A percentile compares a stretch with the other conserved stretches of the same genome.
Conservation (phyloP, 257 asterid genomes). For the Solanum microdontum region DNA sequence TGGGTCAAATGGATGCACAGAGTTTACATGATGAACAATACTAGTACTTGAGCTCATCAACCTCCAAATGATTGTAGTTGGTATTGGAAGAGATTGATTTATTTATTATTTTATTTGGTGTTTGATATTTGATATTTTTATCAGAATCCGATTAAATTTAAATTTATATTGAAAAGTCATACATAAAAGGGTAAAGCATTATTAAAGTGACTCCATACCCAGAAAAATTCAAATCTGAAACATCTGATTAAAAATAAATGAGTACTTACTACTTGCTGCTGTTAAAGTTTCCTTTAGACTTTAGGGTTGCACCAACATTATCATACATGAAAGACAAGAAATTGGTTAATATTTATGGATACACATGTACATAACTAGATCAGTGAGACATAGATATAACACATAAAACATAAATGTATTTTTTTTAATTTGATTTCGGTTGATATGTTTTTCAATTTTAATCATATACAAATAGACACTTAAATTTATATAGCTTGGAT, state of each 20-base stretch:
- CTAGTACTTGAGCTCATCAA: not conserved
- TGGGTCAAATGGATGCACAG: not conserved
- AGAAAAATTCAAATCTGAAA: accelerated
- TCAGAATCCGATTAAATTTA: no score
- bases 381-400: not conserved
- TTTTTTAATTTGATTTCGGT: no score
- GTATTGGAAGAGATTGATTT: not conserved
- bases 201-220: accelerated
- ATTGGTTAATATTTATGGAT: not conserved
- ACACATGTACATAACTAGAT: not conserved
- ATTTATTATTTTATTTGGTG: not conserved
- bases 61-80: not conserved
- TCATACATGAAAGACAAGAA: not conserved
- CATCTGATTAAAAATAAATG: accelerated
- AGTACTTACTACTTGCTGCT: not conserved
- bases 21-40: not conserved
- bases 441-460: no score
- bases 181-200: no score
- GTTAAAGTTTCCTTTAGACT: not conserved
- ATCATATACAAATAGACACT: not conserved
- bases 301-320: not conserved
- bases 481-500: not conserved
- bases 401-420: no score
- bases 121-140: no score
- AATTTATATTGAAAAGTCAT: not conserved